Percentiles rank a stretch among this genome's conserved stretches.
phyloP scores from a whole-genome alignment of 768 basidiomycete genomes.

The Russula olivacea region DNA sequence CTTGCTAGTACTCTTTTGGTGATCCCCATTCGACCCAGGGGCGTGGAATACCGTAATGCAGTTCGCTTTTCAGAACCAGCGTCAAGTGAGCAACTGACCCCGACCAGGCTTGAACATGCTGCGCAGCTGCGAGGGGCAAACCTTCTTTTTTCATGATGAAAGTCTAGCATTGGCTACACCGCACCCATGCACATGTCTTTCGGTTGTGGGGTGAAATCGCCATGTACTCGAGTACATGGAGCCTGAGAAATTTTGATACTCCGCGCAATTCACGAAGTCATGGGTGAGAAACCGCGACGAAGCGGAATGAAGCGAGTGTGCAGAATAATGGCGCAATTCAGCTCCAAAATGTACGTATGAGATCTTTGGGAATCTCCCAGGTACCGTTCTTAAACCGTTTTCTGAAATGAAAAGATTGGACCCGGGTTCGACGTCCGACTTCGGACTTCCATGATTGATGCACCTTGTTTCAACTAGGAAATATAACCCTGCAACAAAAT shows the following conservation, averaged over 20 bases:
- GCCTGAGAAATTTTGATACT: not conserved
- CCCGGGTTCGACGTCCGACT: not conserved
- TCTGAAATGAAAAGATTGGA: not conserved
- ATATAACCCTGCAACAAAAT: not conserved
- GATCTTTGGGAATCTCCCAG: not conserved
- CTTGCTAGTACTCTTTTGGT: not conserved
- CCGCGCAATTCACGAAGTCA: not conserved
- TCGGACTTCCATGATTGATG: not conserved
- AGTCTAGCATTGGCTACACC: not conserved
- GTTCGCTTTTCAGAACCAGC: not conserved
- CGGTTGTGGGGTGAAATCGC: not conserved
- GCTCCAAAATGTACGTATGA: not conserved
- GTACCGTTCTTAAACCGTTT: not conserved
- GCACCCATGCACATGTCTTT: not conserved
- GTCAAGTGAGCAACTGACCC: not conserved
- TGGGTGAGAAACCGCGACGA: not conserved
- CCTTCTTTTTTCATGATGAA: not conserved
- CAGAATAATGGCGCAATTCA: not conserved
- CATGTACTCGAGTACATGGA: not conserved
- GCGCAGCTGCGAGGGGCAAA: not conserved
- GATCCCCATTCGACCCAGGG: not conserved
- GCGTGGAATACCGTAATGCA: not conserved
- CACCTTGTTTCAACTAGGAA: not conserved
- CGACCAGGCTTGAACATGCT: not conserved
- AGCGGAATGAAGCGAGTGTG: too few species aligned